These are phyloP conservation scores for Claviceps pazoutovae DNA, from an alignment of 2,329 filamentous ascomycete species.

Conservation along the genomic window DNA sequence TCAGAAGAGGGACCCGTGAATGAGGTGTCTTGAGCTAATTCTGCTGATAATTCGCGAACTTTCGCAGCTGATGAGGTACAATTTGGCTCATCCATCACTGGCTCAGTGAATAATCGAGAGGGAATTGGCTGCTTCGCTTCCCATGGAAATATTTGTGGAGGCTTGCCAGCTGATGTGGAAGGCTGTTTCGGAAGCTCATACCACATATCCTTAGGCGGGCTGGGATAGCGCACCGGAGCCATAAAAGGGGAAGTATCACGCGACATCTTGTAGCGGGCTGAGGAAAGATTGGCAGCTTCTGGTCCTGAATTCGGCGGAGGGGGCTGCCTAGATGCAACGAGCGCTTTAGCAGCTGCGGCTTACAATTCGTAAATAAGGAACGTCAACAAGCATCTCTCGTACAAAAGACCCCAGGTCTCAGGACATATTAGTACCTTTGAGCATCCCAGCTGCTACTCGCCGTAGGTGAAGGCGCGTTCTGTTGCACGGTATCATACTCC, in stretches of 20 bases:
- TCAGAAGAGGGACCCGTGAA: background rate
- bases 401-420: background rate
- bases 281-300: slow-evolving; percentile 74
- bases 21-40: background rate
- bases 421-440: slow-evolving; percentile 29
- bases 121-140: slow-evolving; percentile 52
- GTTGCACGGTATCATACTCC: background rate
- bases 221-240: slow-evolving; percentile 63
- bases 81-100: slow-evolving; percentile 4
- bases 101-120: slow-evolving; percentile 43
- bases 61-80: slow-evolving; percentile 13
- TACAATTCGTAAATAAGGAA: background rate
- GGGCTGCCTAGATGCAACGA: slow-evolving; percentile 35
- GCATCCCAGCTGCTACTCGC: slow-evolving; percentile 36
- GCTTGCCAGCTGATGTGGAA: slow-evolving; percentile 37
- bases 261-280: slow-evolving; percentile 71
- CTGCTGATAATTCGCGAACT: background rate
- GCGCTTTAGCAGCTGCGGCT: slow-evolving; percentile 3
- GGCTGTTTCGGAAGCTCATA: slow-evolving; percentile 64
- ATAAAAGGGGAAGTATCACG: slow-evolving; percentile 61
- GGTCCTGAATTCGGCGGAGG: slow-evolving; percentile 56
- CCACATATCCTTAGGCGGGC: slow-evolving; percentile 77
- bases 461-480: background rate
- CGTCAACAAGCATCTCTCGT: background rate
- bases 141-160: slow-evolving; percentile 79